A percentile compares a stretch with the other conserved stretches of the same genome.
Evolutionary conservation across 345 rosid genomes (phyloP).

Genomic region (Euphorbia lathyris): DNA sequence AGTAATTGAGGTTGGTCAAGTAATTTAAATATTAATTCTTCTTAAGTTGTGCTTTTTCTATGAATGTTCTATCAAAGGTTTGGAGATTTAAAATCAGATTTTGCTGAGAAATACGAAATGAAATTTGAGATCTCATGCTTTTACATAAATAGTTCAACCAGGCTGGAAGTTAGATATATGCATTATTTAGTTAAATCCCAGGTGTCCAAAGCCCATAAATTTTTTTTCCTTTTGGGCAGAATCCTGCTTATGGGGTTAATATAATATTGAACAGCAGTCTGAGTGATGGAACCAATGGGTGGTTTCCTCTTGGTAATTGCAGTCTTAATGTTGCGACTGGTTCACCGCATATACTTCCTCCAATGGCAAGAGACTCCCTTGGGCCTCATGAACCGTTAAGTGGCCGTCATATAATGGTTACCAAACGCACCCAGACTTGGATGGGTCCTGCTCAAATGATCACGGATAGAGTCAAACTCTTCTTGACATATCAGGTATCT

Average conservation of each 20-base stretch:
- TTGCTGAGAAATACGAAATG: not conserved
- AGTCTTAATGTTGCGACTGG: conserved; percentile 58
- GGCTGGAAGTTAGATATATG: conserved; percentile 2
- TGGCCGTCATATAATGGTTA: conserved; percentile 65
- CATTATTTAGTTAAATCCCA: not conserved
- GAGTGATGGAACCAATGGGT: conserved; percentile 54
- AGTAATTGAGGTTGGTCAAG: conserved; percentile 52
- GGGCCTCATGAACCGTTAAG: conserved; percentile 62
- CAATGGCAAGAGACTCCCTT: conserved; percentile 76
- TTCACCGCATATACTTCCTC: conserved; percentile 77
- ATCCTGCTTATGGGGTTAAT: conserved; percentile 68
- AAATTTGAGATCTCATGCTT: not conserved
- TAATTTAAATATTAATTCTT: not conserved
- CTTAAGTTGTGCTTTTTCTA: not conserved
- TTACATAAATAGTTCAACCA: conserved; percentile 1
- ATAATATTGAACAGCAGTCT: conserved; percentile 70
- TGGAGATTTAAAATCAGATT: not conserved
- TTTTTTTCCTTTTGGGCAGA: conserved; percentile 37
- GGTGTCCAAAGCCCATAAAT: conserved; percentile 3
- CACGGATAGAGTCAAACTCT: conserved; percentile 67
- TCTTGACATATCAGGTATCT: conserved; percentile 83
- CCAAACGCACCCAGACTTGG: conserved; percentile 85
- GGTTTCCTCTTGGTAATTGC: conserved; percentile 95
- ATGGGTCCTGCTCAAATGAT: conserved; percentile 98
- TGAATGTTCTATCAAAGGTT: not conserved